These are phyloP conservation scores for Pseudocercospora fuligena DNA, from an alignment of 2,329 filamentous ascomycete species.

Conservation along the genomic window DNA sequence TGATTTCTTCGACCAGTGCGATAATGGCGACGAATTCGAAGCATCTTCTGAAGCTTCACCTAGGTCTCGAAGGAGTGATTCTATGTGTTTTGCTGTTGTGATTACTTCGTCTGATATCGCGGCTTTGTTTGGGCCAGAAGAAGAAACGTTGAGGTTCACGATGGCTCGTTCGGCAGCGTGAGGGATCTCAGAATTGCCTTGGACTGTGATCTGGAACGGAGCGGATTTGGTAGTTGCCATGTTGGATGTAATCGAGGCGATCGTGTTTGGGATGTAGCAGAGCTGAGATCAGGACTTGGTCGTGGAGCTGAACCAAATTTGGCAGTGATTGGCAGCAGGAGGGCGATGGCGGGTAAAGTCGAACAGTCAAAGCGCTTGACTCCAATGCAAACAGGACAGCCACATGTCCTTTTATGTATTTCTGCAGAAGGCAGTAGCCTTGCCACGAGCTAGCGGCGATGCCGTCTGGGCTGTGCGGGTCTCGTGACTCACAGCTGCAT, in stretches of 20 bases:
- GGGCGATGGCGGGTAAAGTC: neutral
- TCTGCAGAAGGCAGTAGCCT: neutral
- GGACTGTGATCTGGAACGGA: conserved; percentile 28
- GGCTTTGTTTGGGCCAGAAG: conserved; percentile 28
- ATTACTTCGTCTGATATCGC: conserved; percentile 32
- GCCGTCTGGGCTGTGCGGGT: neutral
- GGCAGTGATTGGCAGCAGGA: neutral
- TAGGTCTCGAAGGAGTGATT: conserved; percentile 26
- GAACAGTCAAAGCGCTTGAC: no score
- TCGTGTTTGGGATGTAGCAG: neutral
- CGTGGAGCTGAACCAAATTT: neutral
- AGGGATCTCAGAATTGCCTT: conserved; percentile 28
- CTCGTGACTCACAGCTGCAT: neutral
- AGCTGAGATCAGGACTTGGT: neutral
- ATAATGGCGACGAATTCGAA: conserved; percentile 24
- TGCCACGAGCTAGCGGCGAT: neutral
- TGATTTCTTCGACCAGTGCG: conserved; percentile 34
- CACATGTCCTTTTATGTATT: neutral
- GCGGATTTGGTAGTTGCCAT: conserved; percentile 12
- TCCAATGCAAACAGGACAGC: neutral
- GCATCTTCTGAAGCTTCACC: conserved; percentile 21
- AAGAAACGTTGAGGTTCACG: conserved; percentile 31
- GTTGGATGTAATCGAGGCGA: neutral
- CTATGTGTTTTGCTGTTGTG: conserved; percentile 30
- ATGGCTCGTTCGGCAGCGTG: conserved; percentile 32